Percentiles rank a stretch among this genome's conserved stretches.
Evolutionary conservation across 805 yeast species (phyloP).

Genomic region (Hyphopichia homilentoma): DNA sequence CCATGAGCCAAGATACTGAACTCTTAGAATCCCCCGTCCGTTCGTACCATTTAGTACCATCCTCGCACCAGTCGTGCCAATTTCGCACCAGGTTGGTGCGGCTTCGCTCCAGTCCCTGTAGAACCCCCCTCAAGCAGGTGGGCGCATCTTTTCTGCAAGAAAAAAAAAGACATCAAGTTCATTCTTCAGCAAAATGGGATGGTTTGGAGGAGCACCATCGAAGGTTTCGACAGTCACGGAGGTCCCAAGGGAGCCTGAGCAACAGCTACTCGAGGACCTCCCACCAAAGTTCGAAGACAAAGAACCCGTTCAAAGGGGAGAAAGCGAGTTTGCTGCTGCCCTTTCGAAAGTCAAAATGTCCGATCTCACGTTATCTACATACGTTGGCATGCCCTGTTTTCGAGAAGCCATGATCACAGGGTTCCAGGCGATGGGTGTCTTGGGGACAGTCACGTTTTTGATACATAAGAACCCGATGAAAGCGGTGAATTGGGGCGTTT

Average conservation of each 20-base stretch:
- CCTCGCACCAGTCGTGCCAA: too few species aligned
- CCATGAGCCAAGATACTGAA: too few species aligned
- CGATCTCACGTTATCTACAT: slow-evolving; percentile 50
- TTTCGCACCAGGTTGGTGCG: too few species aligned
- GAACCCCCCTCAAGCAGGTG: too few species aligned
- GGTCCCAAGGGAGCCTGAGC: slow-evolving; percentile 13
- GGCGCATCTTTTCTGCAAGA: too few species aligned
- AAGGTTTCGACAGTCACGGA: slow-evolving; percentile 35
- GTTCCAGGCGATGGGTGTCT: slow-evolving; percentile 65
- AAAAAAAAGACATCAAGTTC: too few species aligned
- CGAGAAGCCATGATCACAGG: slow-evolving; percentile 78
- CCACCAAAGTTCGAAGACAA: slow-evolving; percentile 49
- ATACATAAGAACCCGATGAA: slow-evolving; percentile 59
- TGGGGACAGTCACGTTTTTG: slow-evolving; percentile 62
- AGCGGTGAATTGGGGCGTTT: slow-evolving; percentile 79
- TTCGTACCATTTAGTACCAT: too few species aligned
- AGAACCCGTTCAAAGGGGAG: slow-evolving; percentile 13
- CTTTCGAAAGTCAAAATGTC: slow-evolving; percentile 38
- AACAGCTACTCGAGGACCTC: slow-evolving; percentile 44
- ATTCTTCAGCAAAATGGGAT: slow-evolving; percentile 30
- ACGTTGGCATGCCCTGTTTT: slow-evolving; percentile 69
- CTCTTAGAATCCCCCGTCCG: too few species aligned
- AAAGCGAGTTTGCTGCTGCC: slow-evolving; percentile 29
- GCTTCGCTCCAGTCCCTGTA: too few species aligned
- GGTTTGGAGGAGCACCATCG: slow-evolving; percentile 37